These are phyloP conservation scores for Leccinum imitatum DNA, from an alignment of 768 basidiomycete genomes.

Conservation along the genomic window DNA sequence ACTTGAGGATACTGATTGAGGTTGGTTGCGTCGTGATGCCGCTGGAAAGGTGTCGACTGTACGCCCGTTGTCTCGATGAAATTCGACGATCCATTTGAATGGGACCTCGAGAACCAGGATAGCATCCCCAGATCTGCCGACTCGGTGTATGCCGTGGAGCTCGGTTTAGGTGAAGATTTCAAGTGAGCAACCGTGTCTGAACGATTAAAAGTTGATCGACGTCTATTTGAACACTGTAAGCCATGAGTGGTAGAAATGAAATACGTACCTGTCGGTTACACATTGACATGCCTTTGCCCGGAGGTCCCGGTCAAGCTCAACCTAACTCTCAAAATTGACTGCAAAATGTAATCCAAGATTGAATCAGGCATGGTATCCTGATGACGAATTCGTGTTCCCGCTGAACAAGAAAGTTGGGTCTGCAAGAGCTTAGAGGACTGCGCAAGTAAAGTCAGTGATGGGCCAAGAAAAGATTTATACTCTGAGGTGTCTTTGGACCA, in stretches of 20 bases:
- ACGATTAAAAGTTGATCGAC: slow-evolving; percentile 65
- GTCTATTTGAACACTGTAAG: slow-evolving; percentile 82
- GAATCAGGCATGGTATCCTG: slow-evolving; percentile 94
- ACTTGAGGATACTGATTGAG: too few species aligned
- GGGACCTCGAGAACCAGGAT: too few species aligned
- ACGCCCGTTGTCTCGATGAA: too few species aligned
- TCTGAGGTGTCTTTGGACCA: slow-evolving; percentile 61
- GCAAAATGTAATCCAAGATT: slow-evolving; percentile 96
- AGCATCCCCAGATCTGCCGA: too few species aligned
- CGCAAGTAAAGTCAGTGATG: slow-evolving; percentile 79
- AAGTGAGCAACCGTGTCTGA: too few species aligned
- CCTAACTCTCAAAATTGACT: slow-evolving; percentile 93
- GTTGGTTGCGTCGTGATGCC: too few species aligned
- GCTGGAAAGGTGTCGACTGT: too few species aligned
- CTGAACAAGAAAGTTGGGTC: slow-evolving; percentile 86
- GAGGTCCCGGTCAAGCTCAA: slow-evolving; percentile 68
- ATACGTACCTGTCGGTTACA: slow-evolving; percentile 63
- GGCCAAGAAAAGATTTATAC: slow-evolving; percentile 88
- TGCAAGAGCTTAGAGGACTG: slow-evolving; percentile 59
- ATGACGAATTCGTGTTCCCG: slow-evolving; percentile 95
- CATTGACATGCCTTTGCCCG: slow-evolving; percentile 76
- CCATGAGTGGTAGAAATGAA: not conserved
- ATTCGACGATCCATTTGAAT: too few species aligned
- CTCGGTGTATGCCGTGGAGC: too few species aligned
- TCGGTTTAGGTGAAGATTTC: too few species aligned